phyloP scores from a whole-genome alignment of 352 stramenopile genomes.

The Peronospora belbahrii region DNA sequence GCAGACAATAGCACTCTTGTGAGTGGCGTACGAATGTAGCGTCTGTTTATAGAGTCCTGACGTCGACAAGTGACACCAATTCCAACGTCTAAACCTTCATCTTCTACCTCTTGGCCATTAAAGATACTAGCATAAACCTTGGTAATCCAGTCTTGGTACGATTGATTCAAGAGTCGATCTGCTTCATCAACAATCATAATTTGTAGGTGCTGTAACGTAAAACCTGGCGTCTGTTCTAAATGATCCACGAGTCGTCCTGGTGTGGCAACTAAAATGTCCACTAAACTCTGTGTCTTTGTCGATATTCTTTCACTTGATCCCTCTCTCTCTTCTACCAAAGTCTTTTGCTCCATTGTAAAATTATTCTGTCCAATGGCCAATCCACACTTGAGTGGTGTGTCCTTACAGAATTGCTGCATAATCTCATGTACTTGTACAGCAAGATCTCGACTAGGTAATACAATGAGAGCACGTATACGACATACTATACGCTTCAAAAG shows the following conservation, averaged over 20 bases:
- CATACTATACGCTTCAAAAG: conserved; percentile 74
- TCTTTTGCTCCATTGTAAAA: conserved; percentile 72
- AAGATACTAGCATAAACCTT: conserved; percentile 88
- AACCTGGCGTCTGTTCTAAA: conserved; percentile 93
- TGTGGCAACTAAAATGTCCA: conserved; percentile 97
- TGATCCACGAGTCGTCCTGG: conserved; percentile 95
- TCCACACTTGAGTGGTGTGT: conserved; percentile 83
- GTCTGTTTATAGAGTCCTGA: conserved; percentile 74
- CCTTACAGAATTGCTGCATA: conserved; percentile 45
- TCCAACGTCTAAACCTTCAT: conserved; percentile 14
- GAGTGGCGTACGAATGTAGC: conserved; percentile 77
- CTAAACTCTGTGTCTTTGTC: conserved; percentile 45
- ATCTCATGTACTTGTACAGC: conserved; percentile 87
- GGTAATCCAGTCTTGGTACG: conserved; percentile 95
- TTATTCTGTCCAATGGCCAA: conserved; percentile 89
- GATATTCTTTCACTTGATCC: conserved; percentile 4
- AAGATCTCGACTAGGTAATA: conserved; percentile 95
- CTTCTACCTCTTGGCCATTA: conserved; percentile 46
- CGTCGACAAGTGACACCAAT: conserved; percentile 51
- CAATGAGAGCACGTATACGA: conserved; percentile 90
- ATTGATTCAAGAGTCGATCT: conserved; percentile 94
- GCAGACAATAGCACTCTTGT: conserved; percentile 96
- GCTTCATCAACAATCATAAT: conserved; percentile 97
- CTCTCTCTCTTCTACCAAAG: conserved; percentile 44
- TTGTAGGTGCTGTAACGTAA: conserved; percentile 94